Percentiles rank a stretch among this genome's conserved stretches.
Conservation (phyloP, 139 green algal genomes). For the Chlorella sp. region DNA sequence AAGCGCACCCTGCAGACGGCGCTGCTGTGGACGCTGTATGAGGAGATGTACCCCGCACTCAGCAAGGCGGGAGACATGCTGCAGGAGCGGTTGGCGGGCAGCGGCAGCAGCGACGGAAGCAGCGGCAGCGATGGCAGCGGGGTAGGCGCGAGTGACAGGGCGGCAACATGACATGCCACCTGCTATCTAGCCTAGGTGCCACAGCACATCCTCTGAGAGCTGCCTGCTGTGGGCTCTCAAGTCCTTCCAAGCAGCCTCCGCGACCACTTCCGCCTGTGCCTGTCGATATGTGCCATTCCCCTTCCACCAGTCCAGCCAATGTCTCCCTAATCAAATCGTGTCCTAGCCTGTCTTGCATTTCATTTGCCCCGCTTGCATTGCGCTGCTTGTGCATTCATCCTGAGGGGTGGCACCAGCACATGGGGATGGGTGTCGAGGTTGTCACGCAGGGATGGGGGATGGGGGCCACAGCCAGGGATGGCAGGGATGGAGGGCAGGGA, state of each 20-base stretch:
- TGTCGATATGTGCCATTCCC: neutral
- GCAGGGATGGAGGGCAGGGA: too few relatives aligned
- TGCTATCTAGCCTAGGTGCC: too few relatives aligned
- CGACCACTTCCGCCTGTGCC: neutral
- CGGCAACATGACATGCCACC: neutral
- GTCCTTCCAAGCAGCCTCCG: neutral
- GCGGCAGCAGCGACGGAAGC: neutral
- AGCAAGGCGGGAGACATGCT: neutral
- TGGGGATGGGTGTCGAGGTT: too few relatives aligned
- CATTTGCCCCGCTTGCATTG: too few relatives aligned
- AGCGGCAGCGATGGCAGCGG: neutral
- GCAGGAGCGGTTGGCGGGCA: neutral
- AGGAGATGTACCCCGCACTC: conserved; percentile 29
- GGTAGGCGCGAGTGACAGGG: neutral
- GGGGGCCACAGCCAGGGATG: too few relatives aligned
- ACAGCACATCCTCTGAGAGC: too few relatives aligned
- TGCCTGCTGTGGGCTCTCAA: too few relatives aligned
- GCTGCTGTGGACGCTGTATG: conserved; percentile 80
- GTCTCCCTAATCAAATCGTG: neutral
- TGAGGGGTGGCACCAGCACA: too few relatives aligned
- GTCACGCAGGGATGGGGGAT: too few relatives aligned
- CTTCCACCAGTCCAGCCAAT: neutral
- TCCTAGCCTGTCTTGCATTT: too few relatives aligned
- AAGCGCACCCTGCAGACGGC: conserved; percentile 90
- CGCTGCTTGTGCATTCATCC: too few relatives aligned